Percentiles rank a stretch among this genome's conserved stretches.
These are phyloP conservation scores for Perkinsela sp. DNA, from an alignment of 208 protist genomes.

Conservation along the genomic window DNA sequence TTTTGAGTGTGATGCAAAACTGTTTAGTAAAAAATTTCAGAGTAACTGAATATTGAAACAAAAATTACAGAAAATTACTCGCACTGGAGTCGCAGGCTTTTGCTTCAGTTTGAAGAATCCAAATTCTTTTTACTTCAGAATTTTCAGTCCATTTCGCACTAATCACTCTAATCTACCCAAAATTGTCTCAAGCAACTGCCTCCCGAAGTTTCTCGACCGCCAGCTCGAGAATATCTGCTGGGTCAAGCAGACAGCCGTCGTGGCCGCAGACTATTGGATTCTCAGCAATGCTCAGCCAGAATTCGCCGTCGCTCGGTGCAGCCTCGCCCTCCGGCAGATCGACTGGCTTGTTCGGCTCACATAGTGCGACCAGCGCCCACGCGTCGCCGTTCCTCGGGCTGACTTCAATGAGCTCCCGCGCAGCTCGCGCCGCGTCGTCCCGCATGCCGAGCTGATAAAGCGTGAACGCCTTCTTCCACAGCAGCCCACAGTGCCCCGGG, in stretches of 20 bases:
- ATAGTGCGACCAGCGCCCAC: neutral
- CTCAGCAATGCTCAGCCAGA: neutral
- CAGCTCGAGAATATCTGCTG: neutral
- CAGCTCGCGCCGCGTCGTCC: neutral
- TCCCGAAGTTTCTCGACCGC: neutral
- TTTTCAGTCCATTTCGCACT: no score
- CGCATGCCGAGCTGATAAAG: neutral
- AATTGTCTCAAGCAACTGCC: no score
- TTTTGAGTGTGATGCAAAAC: no score
- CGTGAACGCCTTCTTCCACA: neutral
- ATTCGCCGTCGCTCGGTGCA: neutral
- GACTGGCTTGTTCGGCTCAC: neutral
- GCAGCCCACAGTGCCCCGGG: neutral
- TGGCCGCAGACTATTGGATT: neutral
- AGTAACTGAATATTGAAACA: no score
- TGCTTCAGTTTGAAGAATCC: no score
- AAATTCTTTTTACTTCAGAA: no score
- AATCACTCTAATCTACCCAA: no score
- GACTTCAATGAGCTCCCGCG: neutral
- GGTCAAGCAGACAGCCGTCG: neutral
- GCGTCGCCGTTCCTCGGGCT: neutral
- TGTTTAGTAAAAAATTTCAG: no score
- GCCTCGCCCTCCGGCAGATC: neutral
- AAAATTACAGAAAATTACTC: no score
- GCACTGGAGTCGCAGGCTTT: no score